Evolutionary conservation across 2,329 filamentous ascomycete genomes (phyloP).

Genomic region (Trichoderma sp.): DNA sequence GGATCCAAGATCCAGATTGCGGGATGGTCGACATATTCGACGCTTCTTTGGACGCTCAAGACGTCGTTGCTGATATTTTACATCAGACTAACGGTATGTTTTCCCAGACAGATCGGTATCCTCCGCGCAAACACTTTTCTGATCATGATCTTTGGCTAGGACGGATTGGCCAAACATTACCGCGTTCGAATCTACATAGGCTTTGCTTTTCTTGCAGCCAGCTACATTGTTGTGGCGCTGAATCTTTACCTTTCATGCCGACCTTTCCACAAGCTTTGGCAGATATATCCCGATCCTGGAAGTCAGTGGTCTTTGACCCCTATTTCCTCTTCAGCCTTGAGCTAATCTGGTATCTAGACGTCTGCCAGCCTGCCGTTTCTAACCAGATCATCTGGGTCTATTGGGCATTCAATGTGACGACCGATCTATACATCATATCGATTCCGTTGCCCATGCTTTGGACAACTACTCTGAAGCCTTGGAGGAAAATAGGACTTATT

Average conservation of each 20-base stretch:
- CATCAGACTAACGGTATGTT: conserved; percentile 44
- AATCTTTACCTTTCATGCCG: conserved; percentile 52
- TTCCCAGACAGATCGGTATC: not conserved
- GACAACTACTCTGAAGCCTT: conserved; percentile 34
- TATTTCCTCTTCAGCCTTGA: not conserved
- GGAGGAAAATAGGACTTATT: conserved; percentile 40
- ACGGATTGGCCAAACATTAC: conserved; percentile 29
- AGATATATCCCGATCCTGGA: conserved; percentile 57
- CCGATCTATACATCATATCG: conserved; percentile 57
- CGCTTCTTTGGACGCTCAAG: conserved; percentile 55
- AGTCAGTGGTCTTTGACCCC: conserved; percentile 36
- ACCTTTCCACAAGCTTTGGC: conserved; percentile 55
- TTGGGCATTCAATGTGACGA: conserved; percentile 51
- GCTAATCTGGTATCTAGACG: conserved; percentile 30
- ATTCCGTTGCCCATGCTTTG: conserved; percentile 55
- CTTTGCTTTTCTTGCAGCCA: conserved; percentile 46
- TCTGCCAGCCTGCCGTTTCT: conserved; percentile 50
- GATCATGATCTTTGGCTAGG: not conserved
- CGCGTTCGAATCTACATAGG: conserved; percentile 47
- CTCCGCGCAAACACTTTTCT: not conserved
- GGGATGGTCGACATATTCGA: conserved; percentile 54
- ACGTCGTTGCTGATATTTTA: conserved; percentile 56
- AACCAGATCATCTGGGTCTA: conserved; percentile 51
- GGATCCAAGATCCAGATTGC: conserved; percentile 57
- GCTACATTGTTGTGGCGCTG: conserved; percentile 48